A percentile compares a stretch with the other conserved stretches of the same genome.
phyloP scores from a whole-genome alignment of 352 stramenopile genomes.

The Globisporangium viniferum region DNA sequence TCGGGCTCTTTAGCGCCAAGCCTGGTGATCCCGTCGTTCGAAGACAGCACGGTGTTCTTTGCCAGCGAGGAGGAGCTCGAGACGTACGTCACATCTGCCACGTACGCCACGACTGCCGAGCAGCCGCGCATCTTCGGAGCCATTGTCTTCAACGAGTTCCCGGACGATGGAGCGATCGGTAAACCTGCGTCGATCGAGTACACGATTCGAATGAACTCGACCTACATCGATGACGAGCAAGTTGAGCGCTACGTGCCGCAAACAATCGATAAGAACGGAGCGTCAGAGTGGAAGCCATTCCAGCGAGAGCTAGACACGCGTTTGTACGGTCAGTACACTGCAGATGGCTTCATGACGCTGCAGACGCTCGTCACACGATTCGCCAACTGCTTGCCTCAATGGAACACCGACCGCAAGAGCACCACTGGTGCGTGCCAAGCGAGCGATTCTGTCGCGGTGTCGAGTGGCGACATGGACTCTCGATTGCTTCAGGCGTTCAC shows the following conservation, averaged over 20 bases:
- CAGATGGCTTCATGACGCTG: conserved; percentile 40
- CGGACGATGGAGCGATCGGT: conserved; percentile 23
- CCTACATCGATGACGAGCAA: conserved; percentile 17
- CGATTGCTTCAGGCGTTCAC: conserved; percentile 20
- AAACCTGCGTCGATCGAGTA: conserved; percentile 31
- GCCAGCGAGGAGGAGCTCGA: conserved; percentile 23
- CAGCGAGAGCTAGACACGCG: conserved; percentile 22
- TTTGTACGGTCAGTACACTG: conserved; percentile 26
- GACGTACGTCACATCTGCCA: conserved; percentile 32
- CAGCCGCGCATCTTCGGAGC: conserved; percentile 37
- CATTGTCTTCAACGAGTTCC: conserved; percentile 42
- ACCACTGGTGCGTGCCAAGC: conserved; percentile 30
- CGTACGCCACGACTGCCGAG: conserved; percentile 22
- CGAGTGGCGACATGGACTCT: conserved; percentile 15
- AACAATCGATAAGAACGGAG: conserved; percentile 20
- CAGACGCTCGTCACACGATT: conserved; percentile 49
- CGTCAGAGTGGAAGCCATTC: conserved; percentile 20
- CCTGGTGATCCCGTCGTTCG: conserved; percentile 35
- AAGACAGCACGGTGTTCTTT: conserved; percentile 41
- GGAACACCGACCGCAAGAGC: conserved; percentile 19
- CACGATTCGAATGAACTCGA: conserved; percentile 39
- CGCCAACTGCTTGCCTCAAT: conserved; percentile 35
- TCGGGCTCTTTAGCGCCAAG: not conserved
- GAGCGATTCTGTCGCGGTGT: not conserved
- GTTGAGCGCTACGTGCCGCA: conserved; percentile 23